These are phyloP conservation scores for Aureobasidium mangrovei DNA, from an alignment of 2,329 filamentous ascomycete species.

Conservation along the genomic window DNA sequence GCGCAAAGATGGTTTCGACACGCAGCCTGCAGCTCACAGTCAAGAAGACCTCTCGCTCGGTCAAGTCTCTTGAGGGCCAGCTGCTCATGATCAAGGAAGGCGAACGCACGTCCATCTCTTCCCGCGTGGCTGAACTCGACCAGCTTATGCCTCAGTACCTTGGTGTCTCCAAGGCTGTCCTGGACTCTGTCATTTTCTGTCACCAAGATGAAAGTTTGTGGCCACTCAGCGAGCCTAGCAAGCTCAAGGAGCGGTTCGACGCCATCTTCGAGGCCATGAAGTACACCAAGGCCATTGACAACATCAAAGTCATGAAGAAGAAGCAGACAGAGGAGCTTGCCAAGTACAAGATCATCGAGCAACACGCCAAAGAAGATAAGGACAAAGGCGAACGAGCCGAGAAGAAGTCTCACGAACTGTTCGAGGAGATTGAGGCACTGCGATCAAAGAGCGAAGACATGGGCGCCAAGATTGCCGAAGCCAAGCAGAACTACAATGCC, in stretches of 20 bases:
- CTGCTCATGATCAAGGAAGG: conserved; percentile 69
- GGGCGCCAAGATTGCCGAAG: conserved; percentile 27
- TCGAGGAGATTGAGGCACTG: conserved; percentile 33
- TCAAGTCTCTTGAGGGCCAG: conserved; percentile 78
- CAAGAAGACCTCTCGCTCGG: conserved; percentile 65
- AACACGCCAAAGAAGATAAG: conserved; percentile 73
- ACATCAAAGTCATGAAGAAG: conserved; percentile 80
- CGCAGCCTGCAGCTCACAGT: conserved; percentile 78
- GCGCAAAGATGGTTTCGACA: conserved; percentile 71
- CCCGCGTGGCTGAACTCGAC: conserved; percentile 72
- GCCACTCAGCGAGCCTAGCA: conserved; percentile 82
- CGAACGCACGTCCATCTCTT: conserved; percentile 70
- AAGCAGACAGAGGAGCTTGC: conserved; percentile 67
- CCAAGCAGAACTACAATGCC: conserved; percentile 46
- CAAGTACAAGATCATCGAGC: conserved; percentile 64
- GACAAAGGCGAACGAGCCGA: conserved; percentile 68
- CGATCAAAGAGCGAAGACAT: conserved; percentile 20
- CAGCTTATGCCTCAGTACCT: conserved; percentile 75
- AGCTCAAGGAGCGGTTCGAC: conserved; percentile 88
- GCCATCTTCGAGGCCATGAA: conserved; percentile 96
- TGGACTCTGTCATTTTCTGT: conserved; percentile 96
- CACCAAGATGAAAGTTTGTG: conserved; percentile 97
- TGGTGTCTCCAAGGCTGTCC: conserved; percentile 79
- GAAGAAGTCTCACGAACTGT: conserved; percentile 55
- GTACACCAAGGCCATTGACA: conserved; percentile 95